Conservation (phyloP, 2,329 filamentous ascomycete species). For the Colletotrichum noveboracense region DNA sequence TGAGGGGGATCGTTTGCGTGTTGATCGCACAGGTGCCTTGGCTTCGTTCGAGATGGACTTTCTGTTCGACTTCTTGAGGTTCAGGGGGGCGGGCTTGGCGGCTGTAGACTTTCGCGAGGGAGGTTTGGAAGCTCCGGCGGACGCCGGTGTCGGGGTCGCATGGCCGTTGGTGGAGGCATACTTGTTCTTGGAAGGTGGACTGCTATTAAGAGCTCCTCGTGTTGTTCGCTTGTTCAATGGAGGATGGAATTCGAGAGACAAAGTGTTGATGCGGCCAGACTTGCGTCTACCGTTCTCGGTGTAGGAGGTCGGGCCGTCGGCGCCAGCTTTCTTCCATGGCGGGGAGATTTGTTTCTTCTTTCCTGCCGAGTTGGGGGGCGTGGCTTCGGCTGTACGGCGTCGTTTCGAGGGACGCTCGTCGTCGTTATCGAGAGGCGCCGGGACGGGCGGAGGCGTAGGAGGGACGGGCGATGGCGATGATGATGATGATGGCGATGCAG, state of each 20-base stretch:
- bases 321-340: slow-evolving; percentile 88
- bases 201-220: slow-evolving; percentile 43
- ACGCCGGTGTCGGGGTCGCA: slow-evolving; percentile 29
- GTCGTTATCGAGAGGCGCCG: slow-evolving; percentile 21
- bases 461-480: neutral
- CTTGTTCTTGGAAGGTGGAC: slow-evolving; percentile 36
- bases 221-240: slow-evolving; percentile 57
- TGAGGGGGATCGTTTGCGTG: slow-evolving; percentile 46
- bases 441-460: neutral
- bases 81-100: slow-evolving; percentile 10
- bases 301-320: slow-evolving; percentile 88
- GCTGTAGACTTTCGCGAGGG: slow-evolving; percentile 26
- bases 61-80: slow-evolving; percentile 31
- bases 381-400: slow-evolving; percentile 61
- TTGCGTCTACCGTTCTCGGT: slow-evolving; percentile 74
- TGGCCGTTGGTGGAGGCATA: slow-evolving; percentile 32
- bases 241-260: slow-evolving; percentile 59
- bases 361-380: slow-evolving; percentile 41
- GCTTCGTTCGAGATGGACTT: slow-evolving; percentile 35
- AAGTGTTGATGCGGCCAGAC: slow-evolving; percentile 66
- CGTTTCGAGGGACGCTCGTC: slow-evolving; percentile 67
- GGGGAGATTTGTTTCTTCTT: slow-evolving; percentile 71
- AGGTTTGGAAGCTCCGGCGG: slow-evolving; percentile 31
- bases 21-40: slow-evolving; percentile 34
- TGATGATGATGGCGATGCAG: neutral